Evolutionary conservation across 306 rosid species (phyloP).

Genomic region (Amphicarpaea edgeworthii): DNA sequence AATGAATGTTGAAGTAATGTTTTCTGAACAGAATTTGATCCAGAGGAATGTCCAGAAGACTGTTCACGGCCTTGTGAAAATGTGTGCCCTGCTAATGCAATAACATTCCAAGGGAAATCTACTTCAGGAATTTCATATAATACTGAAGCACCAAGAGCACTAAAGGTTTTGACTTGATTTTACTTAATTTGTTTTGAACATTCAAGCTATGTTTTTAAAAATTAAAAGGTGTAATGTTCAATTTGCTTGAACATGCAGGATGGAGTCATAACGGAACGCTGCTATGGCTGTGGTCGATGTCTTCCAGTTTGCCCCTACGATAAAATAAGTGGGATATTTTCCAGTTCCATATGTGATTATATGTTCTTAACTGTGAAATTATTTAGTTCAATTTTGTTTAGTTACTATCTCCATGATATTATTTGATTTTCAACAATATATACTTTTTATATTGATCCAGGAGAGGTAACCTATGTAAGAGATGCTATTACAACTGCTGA

Average conservation of each 20-base stretch:
- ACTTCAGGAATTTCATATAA: constrained; percentile 45
- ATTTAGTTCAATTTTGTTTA: constrained; percentile 17
- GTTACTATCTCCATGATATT: constrained; percentile 17
- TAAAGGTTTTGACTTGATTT: constrained; percentile 47
- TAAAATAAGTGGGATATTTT: constrained; percentile 70
- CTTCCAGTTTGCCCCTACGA: constrained; percentile 94
- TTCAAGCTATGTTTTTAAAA: not conserved
- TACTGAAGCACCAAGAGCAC: constrained; percentile 40
- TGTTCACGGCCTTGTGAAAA: constrained; percentile 81
- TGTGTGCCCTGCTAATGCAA: constrained; percentile 95
- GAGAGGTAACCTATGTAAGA: constrained; percentile 72
- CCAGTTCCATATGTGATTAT: constrained; percentile 22
- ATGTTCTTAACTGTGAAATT: constrained; percentile 28
- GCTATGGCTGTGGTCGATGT: constrained; percentile 98
- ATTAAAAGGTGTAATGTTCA: constrained; percentile 6
- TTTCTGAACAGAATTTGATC: constrained; percentile 79
- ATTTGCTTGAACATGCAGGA: constrained; percentile 57
- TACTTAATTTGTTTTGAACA: not conserved
- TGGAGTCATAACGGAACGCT: constrained; percentile 90
- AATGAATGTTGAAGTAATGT: constrained; percentile 16
- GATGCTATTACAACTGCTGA: constrained; percentile 70
- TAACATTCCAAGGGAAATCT: constrained; percentile 58
- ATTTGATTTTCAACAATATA: not conserved
- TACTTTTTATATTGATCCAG: constrained; percentile 52
- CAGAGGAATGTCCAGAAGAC: constrained; percentile 84